Percentiles rank a stretch among this genome's conserved stretches.
These are phyloP conservation scores for Saccharum officinarum DNA, from an alignment of 176 grass and related monocot genomes.

Conservation along the genomic window DNA sequence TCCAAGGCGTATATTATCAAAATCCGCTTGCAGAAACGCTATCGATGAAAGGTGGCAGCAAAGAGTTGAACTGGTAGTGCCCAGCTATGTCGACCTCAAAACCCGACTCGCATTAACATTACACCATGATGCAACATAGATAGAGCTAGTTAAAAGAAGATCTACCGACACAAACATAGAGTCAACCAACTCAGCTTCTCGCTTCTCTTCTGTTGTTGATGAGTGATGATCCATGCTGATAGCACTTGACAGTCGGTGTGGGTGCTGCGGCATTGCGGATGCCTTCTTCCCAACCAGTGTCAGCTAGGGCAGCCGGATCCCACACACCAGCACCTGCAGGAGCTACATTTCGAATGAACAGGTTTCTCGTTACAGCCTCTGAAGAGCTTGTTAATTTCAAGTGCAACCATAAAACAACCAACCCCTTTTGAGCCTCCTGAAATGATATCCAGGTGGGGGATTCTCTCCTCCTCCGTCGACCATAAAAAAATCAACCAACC, in stretches of 20 bases:
- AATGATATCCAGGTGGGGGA: too few species aligned
- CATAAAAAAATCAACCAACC: neutral
- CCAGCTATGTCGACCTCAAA: constrained; percentile 4
- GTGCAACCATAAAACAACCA: neutral
- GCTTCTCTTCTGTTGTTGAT: neutral
- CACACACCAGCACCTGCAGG: constrained; percentile 45
- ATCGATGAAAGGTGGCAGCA: neutral
- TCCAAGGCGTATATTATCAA: constrained; percentile 12
- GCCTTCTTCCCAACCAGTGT: constrained; percentile 49
- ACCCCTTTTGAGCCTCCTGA: too few species aligned
- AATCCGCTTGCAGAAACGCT: constrained; percentile 11
- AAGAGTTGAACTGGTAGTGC: constrained; percentile 18
- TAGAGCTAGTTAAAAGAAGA: constrained; percentile 31
- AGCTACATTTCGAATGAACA: constrained; percentile 38
- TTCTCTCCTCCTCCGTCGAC: too few species aligned
- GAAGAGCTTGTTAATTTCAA: neutral
- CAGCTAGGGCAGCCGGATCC: constrained; percentile 33
- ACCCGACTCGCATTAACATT: constrained; percentile 43
- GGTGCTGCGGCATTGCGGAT: too few species aligned
- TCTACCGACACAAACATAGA: constrained; percentile 22
- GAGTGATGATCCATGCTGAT: neutral
- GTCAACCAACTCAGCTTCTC: constrained; percentile 9
- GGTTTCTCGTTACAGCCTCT: neutral
- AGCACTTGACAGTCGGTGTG: neutral
- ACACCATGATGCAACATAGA: constrained; percentile 9